Base-by-base conservation (phyloP, 768 basidiomycete species). In the Suillus alpinus region DNA sequence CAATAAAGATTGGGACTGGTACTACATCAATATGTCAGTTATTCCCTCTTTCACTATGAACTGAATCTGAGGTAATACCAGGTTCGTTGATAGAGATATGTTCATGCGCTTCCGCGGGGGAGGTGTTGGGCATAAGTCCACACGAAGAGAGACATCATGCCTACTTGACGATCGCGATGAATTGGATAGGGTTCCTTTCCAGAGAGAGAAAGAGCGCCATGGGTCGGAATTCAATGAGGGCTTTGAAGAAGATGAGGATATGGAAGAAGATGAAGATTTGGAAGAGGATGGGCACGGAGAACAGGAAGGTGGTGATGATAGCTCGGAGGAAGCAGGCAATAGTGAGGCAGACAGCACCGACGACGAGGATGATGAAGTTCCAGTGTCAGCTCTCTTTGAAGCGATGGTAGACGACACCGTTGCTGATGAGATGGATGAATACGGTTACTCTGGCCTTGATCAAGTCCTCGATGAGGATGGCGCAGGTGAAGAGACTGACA, bases 21-120 rank as follows among this genome's bases (percentile, higher is more conserved):
- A 68, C 57, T 75, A 74, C 63, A 68, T 37, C 36, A 37, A 61
- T 40, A 57, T 61, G 60, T 64, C 47, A 37, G 49, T 73, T 18
- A 39, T 60, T 37, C 12, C 36, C 36, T n/a, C n/a, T n/a, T n/a
- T n/a, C n/a, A n/a, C n/a, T n/a, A 37, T 37, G 12, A 37, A 37
- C 3, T 0, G 3, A 56, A 75, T 7, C 57, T 56, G 39, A 40
- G 1, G 4, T 3, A 40, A 1, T 40, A 40, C 14, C 39, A 80
- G 78, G 9, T 79, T 78, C 59, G 74, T 75, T 20, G 78, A 79
- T 60, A 63, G 75, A 8, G 78, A 80, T 43, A 80, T 76, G 75
- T 60, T 76, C 31, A 75, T 77, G 71, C 66, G 74, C 18, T 76
- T 65, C 57, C 57, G 61, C 18, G 72, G 72, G 2, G 61, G 68